These are phyloP conservation scores for Sorghum bicolor DNA, from an alignment of 176 grass and related monocot genomes.

Conservation along the genomic window DNA sequence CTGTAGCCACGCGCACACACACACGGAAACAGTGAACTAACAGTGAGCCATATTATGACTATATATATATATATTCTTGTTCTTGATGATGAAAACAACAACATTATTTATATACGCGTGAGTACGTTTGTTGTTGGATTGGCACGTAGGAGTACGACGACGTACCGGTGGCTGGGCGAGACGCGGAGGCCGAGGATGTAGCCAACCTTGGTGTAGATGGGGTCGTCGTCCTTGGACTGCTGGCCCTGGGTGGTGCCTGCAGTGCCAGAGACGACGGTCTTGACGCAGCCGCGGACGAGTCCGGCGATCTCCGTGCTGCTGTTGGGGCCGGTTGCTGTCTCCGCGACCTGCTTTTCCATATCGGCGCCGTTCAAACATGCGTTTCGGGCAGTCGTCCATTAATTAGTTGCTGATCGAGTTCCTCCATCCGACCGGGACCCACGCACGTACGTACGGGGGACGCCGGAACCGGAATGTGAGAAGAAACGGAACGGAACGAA, in stretches of 20 bases:
- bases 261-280: conserved; percentile 61
- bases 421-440: conserved; percentile 8
- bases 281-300: conserved; percentile 79
- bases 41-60: neutral
- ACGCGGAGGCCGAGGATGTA: conserved; percentile 93
- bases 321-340: conserved; percentile 29
- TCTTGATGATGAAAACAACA: neutral
- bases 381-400: conserved; percentile 15
- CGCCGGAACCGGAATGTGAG: neutral
- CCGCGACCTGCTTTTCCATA: conserved; percentile 47
- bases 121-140: no score
- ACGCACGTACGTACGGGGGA: neutral
- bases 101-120: no score
- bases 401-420: conserved; percentile 14
- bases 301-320: conserved; percentile 62
- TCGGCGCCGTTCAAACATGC: conserved; percentile 36
- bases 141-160: no score
- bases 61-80: neutral
- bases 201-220: conserved; percentile 65
- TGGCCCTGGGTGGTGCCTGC: neutral
- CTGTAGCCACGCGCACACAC: conserved; percentile 19
- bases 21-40: neutral
- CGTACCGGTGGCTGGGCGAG: conserved; percentile 62
- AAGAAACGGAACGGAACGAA: neutral
- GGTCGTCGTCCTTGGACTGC: neutral